phyloP scores from a whole-genome alignment of 805 yeast genomes.

The Spathaspora girioi region DNA sequence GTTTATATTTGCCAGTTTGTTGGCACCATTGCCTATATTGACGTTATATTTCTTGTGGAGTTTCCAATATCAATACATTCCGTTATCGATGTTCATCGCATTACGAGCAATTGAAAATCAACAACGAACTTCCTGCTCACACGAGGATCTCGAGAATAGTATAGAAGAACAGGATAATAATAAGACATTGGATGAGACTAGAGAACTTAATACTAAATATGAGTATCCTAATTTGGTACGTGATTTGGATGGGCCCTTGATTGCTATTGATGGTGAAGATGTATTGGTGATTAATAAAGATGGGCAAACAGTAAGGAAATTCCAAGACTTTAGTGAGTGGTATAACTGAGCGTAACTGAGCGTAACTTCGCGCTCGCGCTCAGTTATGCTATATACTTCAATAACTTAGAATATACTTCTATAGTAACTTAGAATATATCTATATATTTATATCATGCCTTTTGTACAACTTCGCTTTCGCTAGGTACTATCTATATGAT shows the following conservation, averaged over 20 bases:
- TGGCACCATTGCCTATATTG: slow-evolving; percentile 73
- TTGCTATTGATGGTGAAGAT: slow-evolving; percentile 57
- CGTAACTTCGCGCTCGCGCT: too few species aligned
- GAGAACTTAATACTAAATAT: slow-evolving; percentile 70
- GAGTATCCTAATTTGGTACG: slow-evolving; percentile 71
- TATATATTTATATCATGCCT: neutral
- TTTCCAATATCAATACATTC: slow-evolving; percentile 77
- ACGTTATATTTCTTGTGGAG: slow-evolving; percentile 69
- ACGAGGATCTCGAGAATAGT: slow-evolving; percentile 11
- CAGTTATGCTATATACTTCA: too few species aligned
- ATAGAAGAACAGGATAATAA: neutral
- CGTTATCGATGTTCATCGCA: slow-evolving; percentile 82
- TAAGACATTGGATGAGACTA: slow-evolving; percentile 70
- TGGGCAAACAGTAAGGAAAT: slow-evolving; percentile 17
- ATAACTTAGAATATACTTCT: too few species aligned
- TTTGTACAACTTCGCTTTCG: too few species aligned
- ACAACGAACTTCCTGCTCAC: neutral
- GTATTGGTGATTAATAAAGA: slow-evolving; percentile 26
- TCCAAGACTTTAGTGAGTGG: slow-evolving; percentile 8
- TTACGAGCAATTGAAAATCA: slow-evolving; percentile 62
- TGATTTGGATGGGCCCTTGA: slow-evolving; percentile 81
- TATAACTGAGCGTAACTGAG: too few species aligned
- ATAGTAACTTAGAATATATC: neutral
- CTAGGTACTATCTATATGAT: too few species aligned
- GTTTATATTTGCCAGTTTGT: slow-evolving; percentile 63